Evolutionary conservation across 2,329 filamentous ascomycete genomes (phyloP).

Genomic region (Monosporascus sp.): DNA sequence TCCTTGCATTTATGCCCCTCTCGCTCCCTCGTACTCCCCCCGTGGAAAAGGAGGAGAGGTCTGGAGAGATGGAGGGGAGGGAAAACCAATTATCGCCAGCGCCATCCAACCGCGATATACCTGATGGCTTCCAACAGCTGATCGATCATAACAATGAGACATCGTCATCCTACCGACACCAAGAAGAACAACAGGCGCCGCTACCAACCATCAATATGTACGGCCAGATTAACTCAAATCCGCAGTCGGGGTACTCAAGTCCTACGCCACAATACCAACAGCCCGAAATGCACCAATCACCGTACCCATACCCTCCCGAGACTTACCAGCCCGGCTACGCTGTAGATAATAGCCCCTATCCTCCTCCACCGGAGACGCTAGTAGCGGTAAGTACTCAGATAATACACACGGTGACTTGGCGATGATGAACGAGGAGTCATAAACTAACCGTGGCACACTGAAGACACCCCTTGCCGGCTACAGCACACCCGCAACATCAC

Average conservation of each 20-base stretch:
- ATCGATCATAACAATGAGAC: conserved; percentile 36
- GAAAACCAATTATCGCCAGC: conserved; percentile 39
- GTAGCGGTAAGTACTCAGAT: conserved; percentile 16
- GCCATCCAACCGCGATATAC: conserved; percentile 33
- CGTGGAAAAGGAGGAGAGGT: conserved; percentile 1
- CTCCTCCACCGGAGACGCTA: conserved; percentile 21
- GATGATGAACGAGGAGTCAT: no score
- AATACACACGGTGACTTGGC: neutral
- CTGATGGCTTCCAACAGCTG: conserved; percentile 37
- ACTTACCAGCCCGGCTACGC: conserved; percentile 19
- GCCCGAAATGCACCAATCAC: conserved; percentile 13
- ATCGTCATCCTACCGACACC: conserved; percentile 16
- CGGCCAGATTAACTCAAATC: conserved; percentile 29
- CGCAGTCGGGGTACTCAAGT: conserved; percentile 33
- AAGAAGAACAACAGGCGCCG: conserved; percentile 14
- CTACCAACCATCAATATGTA: conserved; percentile 23
- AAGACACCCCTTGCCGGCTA: conserved; percentile 34
- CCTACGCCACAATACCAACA: conserved; percentile 27
- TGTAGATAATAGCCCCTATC: conserved; percentile 22
- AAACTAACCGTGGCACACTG: conserved; percentile 1
- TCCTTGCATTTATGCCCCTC: neutral
- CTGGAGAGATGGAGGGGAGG: conserved; percentile 22
- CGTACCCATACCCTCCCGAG: conserved; percentile 12
- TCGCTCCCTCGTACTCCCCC: neutral
- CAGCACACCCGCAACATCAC: conserved; percentile 48